phyloP scores from a whole-genome alignment of 2,329 filamentous ascomycete species.

The Calonectria fujianensis region DNA sequence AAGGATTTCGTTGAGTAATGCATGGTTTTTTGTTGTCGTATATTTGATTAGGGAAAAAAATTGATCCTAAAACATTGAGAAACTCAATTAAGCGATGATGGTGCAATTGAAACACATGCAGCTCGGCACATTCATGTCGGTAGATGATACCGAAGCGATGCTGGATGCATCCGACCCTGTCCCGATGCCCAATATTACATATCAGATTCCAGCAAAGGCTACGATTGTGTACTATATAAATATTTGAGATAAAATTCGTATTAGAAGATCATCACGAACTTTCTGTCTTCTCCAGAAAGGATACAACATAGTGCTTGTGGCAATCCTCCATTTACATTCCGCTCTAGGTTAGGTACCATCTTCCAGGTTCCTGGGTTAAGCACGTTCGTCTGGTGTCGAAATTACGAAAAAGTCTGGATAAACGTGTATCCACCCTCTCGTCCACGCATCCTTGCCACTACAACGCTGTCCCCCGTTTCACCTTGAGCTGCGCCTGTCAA shows the following conservation, averaged over 20 bases:
- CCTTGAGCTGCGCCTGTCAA: conserved; percentile 2
- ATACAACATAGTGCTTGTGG: neutral
- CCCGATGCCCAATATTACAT: neutral
- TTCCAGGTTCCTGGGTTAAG: neutral
- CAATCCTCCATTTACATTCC: neutral
- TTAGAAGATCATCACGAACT: neutral
- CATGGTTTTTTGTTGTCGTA: neutral
- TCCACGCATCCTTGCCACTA: neutral
- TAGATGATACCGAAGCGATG: neutral
- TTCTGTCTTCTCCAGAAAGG: neutral
- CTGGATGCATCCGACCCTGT: neutral
- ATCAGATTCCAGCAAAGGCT: neutral
- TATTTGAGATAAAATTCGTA: neutral
- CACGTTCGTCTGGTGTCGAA: conserved; percentile 11
- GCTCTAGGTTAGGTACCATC: neutral
- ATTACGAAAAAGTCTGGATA: conserved; percentile 23
- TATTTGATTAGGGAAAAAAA: neutral
- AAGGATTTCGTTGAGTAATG: neutral
- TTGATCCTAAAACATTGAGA: neutral
- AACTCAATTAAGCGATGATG: neutral
- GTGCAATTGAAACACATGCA: neutral
- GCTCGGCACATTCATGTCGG: neutral
- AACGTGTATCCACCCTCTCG: conserved; percentile 6
- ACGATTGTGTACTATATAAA: neutral
- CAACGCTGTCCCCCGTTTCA: neutral